A percentile compares a stretch with the other conserved stretches of the same genome.
These are phyloP conservation scores for Trypanosoma conorhini DNA, from an alignment of 208 protist genomes.

Conservation along the genomic window DNA sequence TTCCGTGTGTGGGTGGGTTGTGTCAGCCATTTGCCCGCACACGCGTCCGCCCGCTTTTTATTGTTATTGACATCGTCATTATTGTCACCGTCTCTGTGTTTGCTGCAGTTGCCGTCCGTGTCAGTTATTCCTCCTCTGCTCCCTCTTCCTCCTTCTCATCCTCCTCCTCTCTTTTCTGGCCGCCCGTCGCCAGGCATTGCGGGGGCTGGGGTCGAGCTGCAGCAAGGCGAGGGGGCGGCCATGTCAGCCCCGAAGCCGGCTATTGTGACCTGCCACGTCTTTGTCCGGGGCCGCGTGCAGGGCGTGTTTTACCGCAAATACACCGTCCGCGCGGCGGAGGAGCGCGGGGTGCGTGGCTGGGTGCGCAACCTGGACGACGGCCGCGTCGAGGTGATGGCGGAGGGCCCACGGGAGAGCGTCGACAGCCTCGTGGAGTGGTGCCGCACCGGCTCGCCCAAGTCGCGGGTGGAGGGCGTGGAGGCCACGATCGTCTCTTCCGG, in stretches of 20 bases:
- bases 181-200: not conserved
- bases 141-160: constrained; percentile 10
- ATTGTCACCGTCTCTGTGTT: too few relatives aligned
- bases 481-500: not conserved
- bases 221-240: not conserved
- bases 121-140: constrained; percentile 4
- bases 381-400: constrained; percentile 72
- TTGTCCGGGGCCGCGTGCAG: constrained; percentile 84
- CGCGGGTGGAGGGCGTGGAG: constrained; percentile 32
- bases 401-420: constrained; percentile 53
- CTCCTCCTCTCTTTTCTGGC: constrained; percentile 3
- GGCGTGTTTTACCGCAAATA: constrained; percentile 91
- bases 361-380: constrained; percentile 80
- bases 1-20: not conserved
- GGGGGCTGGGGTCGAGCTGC: not conserved
- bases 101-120: not conserved
- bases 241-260: not conserved
- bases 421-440: constrained; percentile 67
- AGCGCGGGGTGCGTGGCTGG: constrained; percentile 71
- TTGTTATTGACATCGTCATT: not conserved
- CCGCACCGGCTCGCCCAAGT: constrained; percentile 72
- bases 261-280: constrained; percentile 43
- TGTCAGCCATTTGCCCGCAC: not conserved
- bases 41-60: not conserved
- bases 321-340: constrained; percentile 44